Evolutionary conservation across 371 early-diverging fungal species (phyloP).

Genomic region (Rozella allomycis): DNA sequence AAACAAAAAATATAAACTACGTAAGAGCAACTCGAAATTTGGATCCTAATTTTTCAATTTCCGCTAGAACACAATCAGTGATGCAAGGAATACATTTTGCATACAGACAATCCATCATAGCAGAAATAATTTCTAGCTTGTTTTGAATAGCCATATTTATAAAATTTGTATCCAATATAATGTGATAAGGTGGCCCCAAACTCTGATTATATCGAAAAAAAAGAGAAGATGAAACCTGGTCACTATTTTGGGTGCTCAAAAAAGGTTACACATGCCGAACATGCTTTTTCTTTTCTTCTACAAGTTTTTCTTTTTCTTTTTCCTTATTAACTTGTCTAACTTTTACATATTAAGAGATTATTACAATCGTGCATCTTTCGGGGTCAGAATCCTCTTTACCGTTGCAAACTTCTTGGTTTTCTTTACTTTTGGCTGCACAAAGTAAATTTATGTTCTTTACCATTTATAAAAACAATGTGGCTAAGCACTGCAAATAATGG

Average conservation of each 20-base stretch:
- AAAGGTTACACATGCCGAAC: slow-evolving; percentile 54
- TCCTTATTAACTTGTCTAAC: slow-evolving; percentile 38
- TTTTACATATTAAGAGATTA: too few relatives aligned
- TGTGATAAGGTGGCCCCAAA: slow-evolving; percentile 93
- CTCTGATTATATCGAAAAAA: slow-evolving; percentile 93
- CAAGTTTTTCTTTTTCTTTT: slow-evolving; percentile 44
- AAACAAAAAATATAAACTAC: slow-evolving; percentile 17
- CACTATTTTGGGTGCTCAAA: slow-evolving; percentile 5
- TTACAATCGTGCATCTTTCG: slow-evolving; percentile 68
- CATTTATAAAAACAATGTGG: too few relatives aligned
- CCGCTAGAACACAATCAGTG: slow-evolving; percentile 98
- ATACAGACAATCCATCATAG: slow-evolving; percentile 95
- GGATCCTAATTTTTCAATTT: slow-evolving; percentile 95
- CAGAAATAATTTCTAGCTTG: slow-evolving; percentile 87
- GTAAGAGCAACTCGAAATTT: slow-evolving; percentile 88
- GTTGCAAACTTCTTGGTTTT: slow-evolving; percentile 76
- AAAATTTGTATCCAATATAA: slow-evolving; percentile 98
- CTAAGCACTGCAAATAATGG: too few relatives aligned
- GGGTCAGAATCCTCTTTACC: slow-evolving; percentile 72
- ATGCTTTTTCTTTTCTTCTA: slow-evolving; percentile 40
- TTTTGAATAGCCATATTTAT: slow-evolving; percentile 98
- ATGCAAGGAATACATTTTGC: slow-evolving; percentile 95
- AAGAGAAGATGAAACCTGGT: slow-evolving; percentile 80
- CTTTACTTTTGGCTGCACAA: too few relatives aligned
- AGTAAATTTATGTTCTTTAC: too few relatives aligned